phyloP scores from a whole-genome alignment of 2,329 filamentous ascomycete species.

The Biscogniauxia sp. region DNA sequence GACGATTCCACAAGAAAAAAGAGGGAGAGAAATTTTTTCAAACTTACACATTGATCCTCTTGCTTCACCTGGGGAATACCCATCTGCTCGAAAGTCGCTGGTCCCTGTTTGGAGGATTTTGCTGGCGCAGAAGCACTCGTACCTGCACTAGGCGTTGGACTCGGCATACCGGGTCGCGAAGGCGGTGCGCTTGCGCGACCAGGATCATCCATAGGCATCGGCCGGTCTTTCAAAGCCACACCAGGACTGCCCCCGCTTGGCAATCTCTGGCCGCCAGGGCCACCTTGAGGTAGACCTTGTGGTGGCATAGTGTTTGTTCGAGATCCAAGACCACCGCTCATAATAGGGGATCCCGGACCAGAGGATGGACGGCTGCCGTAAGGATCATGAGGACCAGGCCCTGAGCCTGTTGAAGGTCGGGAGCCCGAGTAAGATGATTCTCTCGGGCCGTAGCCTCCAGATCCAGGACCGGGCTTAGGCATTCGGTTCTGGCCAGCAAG shows the following conservation, averaged over 20 bases:
- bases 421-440: slow-evolving; percentile 34
- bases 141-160: slow-evolving; percentile 29
- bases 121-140: slow-evolving; percentile 30
- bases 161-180: slow-evolving; percentile 21
- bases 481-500: slow-evolving; percentile 36
- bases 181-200: slow-evolving; percentile 39
- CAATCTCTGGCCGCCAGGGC: slow-evolving; percentile 23
- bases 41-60: slow-evolving; percentile 85
- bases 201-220: slow-evolving; percentile 19
- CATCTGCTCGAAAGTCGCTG: slow-evolving; percentile 98
- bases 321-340: slow-evolving; percentile 29
- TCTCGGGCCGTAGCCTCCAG: slow-evolving; percentile 23
- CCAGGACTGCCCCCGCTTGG: slow-evolving; percentile 22
- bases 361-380: slow-evolving; percentile 27
- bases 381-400: slow-evolving; percentile 28
- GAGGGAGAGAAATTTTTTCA: too few species aligned
- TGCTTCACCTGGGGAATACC: slow-evolving; percentile 81
- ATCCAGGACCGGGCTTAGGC: slow-evolving; percentile 36
- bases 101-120: slow-evolving; percentile 59
- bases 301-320: slow-evolving; percentile 25
- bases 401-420: slow-evolving; percentile 34
- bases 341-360: slow-evolving; percentile 24
- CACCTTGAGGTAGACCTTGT: slow-evolving; percentile 30
- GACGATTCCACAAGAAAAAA: neutral
- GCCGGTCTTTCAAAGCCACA: slow-evolving; percentile 26